A percentile compares a stretch with the other conserved stretches of the same genome.
phyloP scores from a whole-genome alignment of 2,329 filamentous ascomycete genomes.

The Aspergillus flavus region DNA sequence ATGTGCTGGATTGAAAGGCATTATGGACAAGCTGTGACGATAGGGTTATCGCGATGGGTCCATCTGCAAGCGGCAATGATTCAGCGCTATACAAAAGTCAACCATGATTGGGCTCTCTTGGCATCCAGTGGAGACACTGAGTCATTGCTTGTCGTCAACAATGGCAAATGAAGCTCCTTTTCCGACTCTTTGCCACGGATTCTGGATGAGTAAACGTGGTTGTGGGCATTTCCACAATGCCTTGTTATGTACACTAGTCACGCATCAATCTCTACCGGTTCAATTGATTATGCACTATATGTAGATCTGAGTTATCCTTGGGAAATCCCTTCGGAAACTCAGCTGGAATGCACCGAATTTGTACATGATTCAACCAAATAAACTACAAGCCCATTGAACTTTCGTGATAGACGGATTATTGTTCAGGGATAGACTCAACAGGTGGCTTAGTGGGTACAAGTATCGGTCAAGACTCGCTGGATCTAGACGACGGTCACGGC shows the following conservation, averaged over 20 bases:
- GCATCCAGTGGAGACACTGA: not conserved
- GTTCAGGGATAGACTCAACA: not conserved
- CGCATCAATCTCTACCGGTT: not conserved
- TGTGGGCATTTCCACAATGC: not conserved
- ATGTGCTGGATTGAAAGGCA: not conserved
- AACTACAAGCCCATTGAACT: not conserved
- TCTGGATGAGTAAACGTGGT: not conserved
- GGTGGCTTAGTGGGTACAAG: not conserved
- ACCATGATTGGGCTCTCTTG: not conserved
- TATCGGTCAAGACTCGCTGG: not conserved
- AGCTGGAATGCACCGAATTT: not conserved
- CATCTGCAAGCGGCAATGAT: not conserved
- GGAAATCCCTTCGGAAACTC: not conserved
- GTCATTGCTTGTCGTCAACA: not conserved
- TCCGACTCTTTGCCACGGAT: not conserved
- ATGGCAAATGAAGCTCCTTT: not conserved
- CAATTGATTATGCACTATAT: not conserved
- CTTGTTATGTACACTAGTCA: not conserved
- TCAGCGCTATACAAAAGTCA: not conserved
- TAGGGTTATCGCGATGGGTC: not conserved
- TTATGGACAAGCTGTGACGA: not conserved
- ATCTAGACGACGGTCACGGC: not conserved
- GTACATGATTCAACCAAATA: no score
- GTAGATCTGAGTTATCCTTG: not conserved
- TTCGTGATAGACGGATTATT: not conserved